Percentiles rank a stretch among this genome's conserved stretches.
phyloP scores from a whole-genome alignment of 495 filamentous ascomycete genomes.

The Aspergillus mulundensis region DNA sequence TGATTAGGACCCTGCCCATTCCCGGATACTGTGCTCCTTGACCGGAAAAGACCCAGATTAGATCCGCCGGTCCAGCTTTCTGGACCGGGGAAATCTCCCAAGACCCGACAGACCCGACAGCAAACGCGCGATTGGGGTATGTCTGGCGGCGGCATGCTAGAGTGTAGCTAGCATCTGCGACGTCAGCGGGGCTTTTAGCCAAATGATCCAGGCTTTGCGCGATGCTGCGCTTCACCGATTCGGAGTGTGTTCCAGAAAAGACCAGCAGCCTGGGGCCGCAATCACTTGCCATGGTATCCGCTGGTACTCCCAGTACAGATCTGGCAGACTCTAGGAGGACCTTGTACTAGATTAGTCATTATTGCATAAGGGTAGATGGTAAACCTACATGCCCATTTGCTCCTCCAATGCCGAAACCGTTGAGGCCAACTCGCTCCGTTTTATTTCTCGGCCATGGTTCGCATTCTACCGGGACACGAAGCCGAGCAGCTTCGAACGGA shows the following conservation, averaged over 20 bases:
- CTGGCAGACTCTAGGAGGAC: constrained; percentile 19
- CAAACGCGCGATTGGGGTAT: constrained; percentile 12
- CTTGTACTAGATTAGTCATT: background rate
- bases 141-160: background rate
- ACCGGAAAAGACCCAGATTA: constrained; percentile 30
- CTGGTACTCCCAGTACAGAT: background rate
- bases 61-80: background rate
- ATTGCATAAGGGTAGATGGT: background rate
- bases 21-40: constrained; percentile 37
- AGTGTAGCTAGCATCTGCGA: background rate
- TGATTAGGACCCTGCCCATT: constrained; percentile 35
- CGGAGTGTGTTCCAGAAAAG: constrained; percentile 13
- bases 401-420: constrained; percentile 32
- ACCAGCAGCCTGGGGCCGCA: constrained; percentile 6
- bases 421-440: constrained; percentile 27
- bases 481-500: constrained; percentile 1
- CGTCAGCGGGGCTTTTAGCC: background rate
- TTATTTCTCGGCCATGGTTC: constrained; percentile 24
- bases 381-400: constrained; percentile 26
- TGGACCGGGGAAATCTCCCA: background rate
- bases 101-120: background rate
- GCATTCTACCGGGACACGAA: constrained; percentile 22
- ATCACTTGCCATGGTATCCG: background rate
- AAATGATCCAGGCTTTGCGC: background rate
- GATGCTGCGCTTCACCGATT: background rate